phyloP scores from a whole-genome alignment of 1,139 yeast genomes.

The Kodamaea derodonti region DNA sequence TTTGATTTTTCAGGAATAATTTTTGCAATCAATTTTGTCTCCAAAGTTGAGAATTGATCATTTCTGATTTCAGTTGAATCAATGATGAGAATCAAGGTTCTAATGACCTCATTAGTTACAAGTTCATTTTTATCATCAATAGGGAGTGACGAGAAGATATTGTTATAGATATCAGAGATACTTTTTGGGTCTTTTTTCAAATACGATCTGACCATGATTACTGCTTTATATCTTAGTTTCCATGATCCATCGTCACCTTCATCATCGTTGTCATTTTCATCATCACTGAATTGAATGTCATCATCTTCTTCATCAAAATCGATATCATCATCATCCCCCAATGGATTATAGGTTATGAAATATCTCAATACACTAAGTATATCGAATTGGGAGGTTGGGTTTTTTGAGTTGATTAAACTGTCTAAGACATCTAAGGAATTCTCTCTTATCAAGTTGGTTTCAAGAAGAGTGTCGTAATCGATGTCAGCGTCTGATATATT shows the following conservation, averaged over 20 bases:
- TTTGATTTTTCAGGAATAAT: conserved; percentile 18
- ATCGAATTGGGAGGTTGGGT: conserved; percentile 12
- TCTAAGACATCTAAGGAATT: conserved; percentile 44
- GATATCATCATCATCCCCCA: conserved; percentile 29
- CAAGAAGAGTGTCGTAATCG: conserved; percentile 36
- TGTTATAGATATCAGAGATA: conserved; percentile 8
- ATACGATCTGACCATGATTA: conserved; percentile 41
- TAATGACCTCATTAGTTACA: conserved; percentile 38
- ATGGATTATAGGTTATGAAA: conserved; percentile 59
- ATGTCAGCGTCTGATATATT: conserved; percentile 31
- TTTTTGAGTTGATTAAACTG: conserved; percentile 20
- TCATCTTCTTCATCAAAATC: conserved; percentile 28
- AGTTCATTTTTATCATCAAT: conserved; percentile 38
- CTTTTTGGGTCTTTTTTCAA: conserved; percentile 28
- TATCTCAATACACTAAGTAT: conserved; percentile 30
- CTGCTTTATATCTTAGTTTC: conserved; percentile 61
- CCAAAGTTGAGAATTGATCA: conserved; percentile 16
- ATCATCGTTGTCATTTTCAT: conserved; percentile 31
- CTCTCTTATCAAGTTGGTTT: conserved; percentile 39
- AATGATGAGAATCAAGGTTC: conserved; percentile 28
- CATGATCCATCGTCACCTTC: conserved; percentile 61
- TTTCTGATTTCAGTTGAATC: conserved; percentile 7
- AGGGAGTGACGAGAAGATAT: conserved; percentile 12
- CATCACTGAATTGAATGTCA: conserved; percentile 35
- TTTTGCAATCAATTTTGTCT: conserved; percentile 15